phyloP scores from a whole-genome alignment of 208 protist genomes.

The Trypanosoma scelopori region DNA sequence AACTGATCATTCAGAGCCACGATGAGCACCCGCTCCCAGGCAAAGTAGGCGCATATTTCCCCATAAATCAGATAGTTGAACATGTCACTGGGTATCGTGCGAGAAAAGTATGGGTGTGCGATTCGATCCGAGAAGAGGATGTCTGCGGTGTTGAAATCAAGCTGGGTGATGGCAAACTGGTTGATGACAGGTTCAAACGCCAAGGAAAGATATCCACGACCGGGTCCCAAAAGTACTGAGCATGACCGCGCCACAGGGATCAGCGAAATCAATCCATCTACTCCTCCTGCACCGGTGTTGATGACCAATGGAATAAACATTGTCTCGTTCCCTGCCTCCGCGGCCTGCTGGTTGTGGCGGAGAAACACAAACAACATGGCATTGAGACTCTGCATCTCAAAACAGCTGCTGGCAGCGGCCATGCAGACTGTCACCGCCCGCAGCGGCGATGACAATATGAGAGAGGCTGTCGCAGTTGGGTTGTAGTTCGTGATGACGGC shows the following conservation, averaged over 20 bases:
- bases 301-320: conserved; percentile 56
- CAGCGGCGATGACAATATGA: conserved; percentile 68
- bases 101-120: conserved; percentile 78
- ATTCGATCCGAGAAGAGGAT: conserved; percentile 55
- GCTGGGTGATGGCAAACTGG: conserved; percentile 65
- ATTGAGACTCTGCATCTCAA: conserved; percentile 51
- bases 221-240: conserved; percentile 67
- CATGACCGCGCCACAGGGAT: conserved; percentile 69
- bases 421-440: conserved; percentile 69
- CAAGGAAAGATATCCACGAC: conserved; percentile 43
- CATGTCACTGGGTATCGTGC: conserved; percentile 48
- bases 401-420: conserved; percentile 56
- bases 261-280: conserved; percentile 64
- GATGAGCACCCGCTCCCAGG: conserved; percentile 84
- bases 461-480: conserved; percentile 26
- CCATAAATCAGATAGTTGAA: conserved; percentile 58
- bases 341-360: conserved; percentile 34
- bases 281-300: conserved; percentile 64
- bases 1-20: conserved; percentile 61
- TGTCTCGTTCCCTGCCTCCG: conserved; percentile 9
- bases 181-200: conserved; percentile 80
- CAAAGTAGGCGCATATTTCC: conserved; percentile 68
- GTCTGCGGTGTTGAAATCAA: conserved; percentile 76
- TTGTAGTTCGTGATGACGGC: conserved; percentile 39
- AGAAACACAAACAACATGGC: conserved; percentile 62